Base-by-base conservation (phyloP, 225 moss, liverwort and hornwort species). In the Anthoceros angustus region DNA sequence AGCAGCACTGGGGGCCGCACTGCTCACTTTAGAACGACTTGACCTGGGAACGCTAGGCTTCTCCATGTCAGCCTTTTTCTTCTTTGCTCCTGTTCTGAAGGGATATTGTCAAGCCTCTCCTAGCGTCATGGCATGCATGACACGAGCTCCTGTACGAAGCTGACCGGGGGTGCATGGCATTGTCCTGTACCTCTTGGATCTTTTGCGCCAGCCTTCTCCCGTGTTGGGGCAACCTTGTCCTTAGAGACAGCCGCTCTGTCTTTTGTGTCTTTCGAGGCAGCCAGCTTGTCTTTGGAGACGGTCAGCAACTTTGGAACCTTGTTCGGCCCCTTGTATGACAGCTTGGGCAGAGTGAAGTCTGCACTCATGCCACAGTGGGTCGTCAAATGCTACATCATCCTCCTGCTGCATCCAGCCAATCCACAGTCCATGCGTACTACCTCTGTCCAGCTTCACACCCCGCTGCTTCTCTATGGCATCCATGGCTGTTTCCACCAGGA, bases 381-480 rank as follows among this genome's bases (percentile, higher is more conserved):
- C 4, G 32, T 32, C 32, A 32, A 32, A 32, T 32, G 32, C 32
- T 1, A 32, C 32, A 32, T 32, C 32, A 32, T 32, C 32, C 32
- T 32, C 32, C 32, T 4, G 32, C 32, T 32, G 32, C 32, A 32
- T 4, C 32, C 62, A 63, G 8, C 41, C 43, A 9, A 50, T 49
- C 46, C 40, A 72, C 38, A 23, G 6, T 32, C 26, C 42, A 42
- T 32, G 45, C 60, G 5, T 32, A 41, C 62, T 75, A 84, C 80
- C 80, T 25, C 69, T 68, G 60, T 77, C 81, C 4, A 90, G 72
- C 2, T 82, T 70, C n/a, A 77, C 20, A 20, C 60, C 26, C 18
- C 85, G 78, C 9, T 83, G 39, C 62, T 75, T 80, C 43, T 85
- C 78, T 70, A 87, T 76, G 9, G 85, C 83, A 79, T 90, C 90